phyloP scores from a whole-genome alignment of 176 grass and related monocot species.

The Paspalum vaginatum region DNA sequence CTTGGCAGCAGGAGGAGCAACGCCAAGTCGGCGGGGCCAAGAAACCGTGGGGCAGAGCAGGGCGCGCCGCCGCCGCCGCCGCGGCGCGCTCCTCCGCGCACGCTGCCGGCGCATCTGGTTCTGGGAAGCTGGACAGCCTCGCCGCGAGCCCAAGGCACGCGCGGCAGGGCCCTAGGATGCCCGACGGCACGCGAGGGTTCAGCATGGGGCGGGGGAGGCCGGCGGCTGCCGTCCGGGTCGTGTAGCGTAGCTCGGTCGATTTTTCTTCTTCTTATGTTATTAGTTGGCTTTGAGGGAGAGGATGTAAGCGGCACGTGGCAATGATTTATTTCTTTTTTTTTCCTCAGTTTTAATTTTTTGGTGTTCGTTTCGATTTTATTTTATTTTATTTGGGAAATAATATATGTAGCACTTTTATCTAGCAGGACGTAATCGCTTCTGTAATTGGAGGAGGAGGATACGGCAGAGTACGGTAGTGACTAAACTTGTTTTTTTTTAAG shows the following conservation, averaged over 20 bases:
- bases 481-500: no score
- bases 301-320: not conserved
- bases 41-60: conserved; percentile 56
- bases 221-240: conserved; percentile 4
- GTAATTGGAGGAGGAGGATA: not conserved
- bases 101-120: not conserved
- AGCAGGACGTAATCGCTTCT: not conserved
- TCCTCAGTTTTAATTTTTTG: no score
- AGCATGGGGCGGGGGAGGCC: conserved; percentile 54
- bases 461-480: no score
- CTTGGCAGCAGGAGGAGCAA: not conserved
- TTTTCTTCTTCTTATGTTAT: no score
- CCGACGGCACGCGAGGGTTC: conserved; percentile 69
- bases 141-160: conserved; percentile 28
- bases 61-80: conserved; percentile 28
- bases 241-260: no score
- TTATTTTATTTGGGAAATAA: not conserved
- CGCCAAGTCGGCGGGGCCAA: not conserved
- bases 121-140: not conserved
- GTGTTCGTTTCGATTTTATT: not conserved
- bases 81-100: not conserved
- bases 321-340: no score
- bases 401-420: not conserved
- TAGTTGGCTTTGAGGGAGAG: not conserved
- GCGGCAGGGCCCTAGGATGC: conserved; percentile 55